Base-by-base conservation (phyloP, 495 filamentous ascomycete species). In the Annulohypoxylon moriforme region DNA sequence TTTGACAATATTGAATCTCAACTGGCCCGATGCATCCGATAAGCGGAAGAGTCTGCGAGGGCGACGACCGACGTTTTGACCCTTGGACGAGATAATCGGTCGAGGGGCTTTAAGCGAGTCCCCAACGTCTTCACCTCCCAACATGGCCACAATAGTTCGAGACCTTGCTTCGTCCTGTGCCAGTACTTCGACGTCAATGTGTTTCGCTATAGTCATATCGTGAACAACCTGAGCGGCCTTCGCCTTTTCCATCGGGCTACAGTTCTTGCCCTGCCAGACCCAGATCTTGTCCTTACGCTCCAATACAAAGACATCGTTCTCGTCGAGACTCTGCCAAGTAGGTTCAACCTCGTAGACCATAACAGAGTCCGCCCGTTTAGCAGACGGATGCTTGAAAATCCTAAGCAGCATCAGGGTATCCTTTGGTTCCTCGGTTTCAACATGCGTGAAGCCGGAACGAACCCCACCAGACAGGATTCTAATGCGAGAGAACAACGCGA, bases 341-440 rank as follows among this genome's bases (percentile, higher is more conserved):
- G 88, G 86, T 69, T 89, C 85, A 10, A 89, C 88, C 63, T 90
- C 88, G 68, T 86, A 79, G n/a, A 89, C 86, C 40, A 90, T 82
- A 1, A 87, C 72, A 4, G 83, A 81, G 59, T 83, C 81, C 16
- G 73, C 62, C 5, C 83, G 80, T 7, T 77, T 81, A 8, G 78
- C 78, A 24, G 76, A 70, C 5, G 84, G 81, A 42, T 86, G 78
- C 74, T 87, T 88, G 79, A 90, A 89, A 27, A 90, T 79, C 34
- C 88, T 83, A 5, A 90, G 80, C 22, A 90, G 75, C 0, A 81
- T 87, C 2, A 84, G 59, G 16, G 87, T 83, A 40, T 75, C 72
- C 65, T 81, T 76, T 0, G 69, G 74, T 46, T 84, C 80, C 34
- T 72, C 74, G 0, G 58, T 67, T 47, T 89, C 87, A 24, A 90